Evolutionary conservation across 1,284 basidiomycete genomes (phyloP).

Genomic region (Cystobasidium pallidum): DNA sequence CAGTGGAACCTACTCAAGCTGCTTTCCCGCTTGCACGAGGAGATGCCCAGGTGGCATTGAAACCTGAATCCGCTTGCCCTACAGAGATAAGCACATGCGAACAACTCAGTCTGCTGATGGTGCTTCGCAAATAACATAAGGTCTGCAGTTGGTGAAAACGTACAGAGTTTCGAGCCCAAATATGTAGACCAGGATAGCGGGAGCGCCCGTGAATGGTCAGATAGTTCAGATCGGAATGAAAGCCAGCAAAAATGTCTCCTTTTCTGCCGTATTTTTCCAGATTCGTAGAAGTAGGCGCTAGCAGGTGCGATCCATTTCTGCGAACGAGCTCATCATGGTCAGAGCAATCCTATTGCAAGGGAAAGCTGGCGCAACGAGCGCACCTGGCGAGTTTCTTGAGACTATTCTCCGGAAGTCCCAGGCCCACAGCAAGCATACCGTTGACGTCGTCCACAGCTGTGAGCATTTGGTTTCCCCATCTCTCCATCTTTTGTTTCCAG

Average conservation of each 20-base stretch:
- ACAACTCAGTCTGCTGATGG: not conserved
- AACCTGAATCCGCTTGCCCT: slow-evolving; percentile 79
- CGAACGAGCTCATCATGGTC: slow-evolving; percentile 61
- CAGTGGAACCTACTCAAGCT: slow-evolving; percentile 65
- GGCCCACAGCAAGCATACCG: slow-evolving; percentile 78
- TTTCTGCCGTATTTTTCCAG: slow-evolving; percentile 73
- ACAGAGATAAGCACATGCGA: not conserved
- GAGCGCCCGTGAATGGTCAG: slow-evolving; percentile 88
- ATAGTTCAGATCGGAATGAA: slow-evolving; percentile 83
- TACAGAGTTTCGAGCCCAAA: slow-evolving; percentile 82
- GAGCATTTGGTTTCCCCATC: slow-evolving; percentile 84
- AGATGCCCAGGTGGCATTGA: slow-evolving; percentile 68
- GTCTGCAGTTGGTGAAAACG: not conserved
- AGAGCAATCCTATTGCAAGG: too few relatives aligned
- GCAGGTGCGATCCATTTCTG: slow-evolving; percentile 70
- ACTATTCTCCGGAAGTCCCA: slow-evolving; percentile 68
- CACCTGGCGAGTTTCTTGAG: slow-evolving; percentile 73
- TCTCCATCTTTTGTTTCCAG: slow-evolving; percentile 73
- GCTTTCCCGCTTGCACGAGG: slow-evolving; percentile 84
- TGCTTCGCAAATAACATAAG: not conserved
- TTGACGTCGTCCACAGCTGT: slow-evolving; percentile 73
- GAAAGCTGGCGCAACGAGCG: not conserved
- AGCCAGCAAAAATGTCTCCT: slow-evolving; percentile 74
- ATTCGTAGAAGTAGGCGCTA: slow-evolving; percentile 89
- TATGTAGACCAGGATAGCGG: slow-evolving; percentile 72